A percentile compares a stretch with the other conserved stretches of the same genome.
Evolutionary conservation across 495 filamentous ascomycete species (phyloP).

Genomic region (Aspergillus baeticus): DNA sequence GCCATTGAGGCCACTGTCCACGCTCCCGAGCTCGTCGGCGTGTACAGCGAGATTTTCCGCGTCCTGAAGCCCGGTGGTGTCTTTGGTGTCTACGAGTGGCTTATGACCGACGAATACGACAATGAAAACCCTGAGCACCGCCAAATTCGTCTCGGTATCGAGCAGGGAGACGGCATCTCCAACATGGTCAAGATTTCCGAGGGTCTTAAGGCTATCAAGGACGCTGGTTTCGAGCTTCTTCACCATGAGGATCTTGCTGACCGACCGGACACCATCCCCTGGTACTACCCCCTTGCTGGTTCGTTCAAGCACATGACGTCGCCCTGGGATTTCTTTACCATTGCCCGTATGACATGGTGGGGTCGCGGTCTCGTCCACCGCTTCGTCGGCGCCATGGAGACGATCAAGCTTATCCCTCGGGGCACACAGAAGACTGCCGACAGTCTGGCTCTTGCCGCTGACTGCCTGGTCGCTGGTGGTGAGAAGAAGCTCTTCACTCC

Average conservation of each 20-base stretch:
- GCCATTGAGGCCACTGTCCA: slow-evolving; percentile 98
- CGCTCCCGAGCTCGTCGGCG: slow-evolving; percentile 89
- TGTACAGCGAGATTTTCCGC: slow-evolving; percentile 91
- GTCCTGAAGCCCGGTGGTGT: slow-evolving; percentile 95
- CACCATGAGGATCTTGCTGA: slow-evolving; percentile 89
- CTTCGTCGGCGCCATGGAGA: slow-evolving; percentile 78
- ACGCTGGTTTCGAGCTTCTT: slow-evolving; percentile 82
- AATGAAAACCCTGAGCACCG: slow-evolving; percentile 85
- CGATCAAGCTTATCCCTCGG: slow-evolving; percentile 67
- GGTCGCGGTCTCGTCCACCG: slow-evolving; percentile 75
- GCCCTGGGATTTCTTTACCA: slow-evolving; percentile 76
- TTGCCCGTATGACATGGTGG: slow-evolving; percentile 86
- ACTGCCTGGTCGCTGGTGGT: slow-evolving; percentile 86
- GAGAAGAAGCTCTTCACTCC: slow-evolving; percentile 95
- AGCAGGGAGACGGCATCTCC: slow-evolving; percentile 94
- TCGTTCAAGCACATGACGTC: slow-evolving; percentile 79
- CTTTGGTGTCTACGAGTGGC: slow-evolving; percentile 98
- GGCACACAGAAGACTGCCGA: slow-evolving; percentile 97
- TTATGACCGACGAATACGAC: slow-evolving; percentile 97
- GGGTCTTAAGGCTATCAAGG: slow-evolving; percentile 80
- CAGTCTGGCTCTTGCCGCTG: slow-evolving; percentile 76
- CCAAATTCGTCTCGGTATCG: slow-evolving; percentile 89
- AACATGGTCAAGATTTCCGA: slow-evolving; percentile 96
- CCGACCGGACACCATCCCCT: slow-evolving; percentile 73
- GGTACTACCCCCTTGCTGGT: slow-evolving; percentile 93